A percentile compares a stretch with the other conserved stretches of the same genome.
These are phyloP conservation scores for Boletus pseudopeckii DNA, from an alignment of 768 basidiomycete species.

Conservation along the genomic window DNA sequence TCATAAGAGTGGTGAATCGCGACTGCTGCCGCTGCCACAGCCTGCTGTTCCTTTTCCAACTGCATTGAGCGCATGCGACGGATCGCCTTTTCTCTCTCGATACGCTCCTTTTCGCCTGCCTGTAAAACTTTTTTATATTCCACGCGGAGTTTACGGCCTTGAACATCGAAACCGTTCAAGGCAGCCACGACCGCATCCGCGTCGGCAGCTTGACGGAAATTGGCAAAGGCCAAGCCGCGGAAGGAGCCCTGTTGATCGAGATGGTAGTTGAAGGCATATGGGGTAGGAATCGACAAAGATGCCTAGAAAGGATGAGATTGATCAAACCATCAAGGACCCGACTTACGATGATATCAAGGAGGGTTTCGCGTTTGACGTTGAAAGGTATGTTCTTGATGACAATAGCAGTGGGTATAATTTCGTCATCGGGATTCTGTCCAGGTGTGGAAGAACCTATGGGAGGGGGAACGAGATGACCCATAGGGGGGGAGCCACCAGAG, in stretches of 20 bases:
- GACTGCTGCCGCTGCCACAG: slow-evolving; percentile 1
- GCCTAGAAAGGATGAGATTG: slow-evolving; percentile 45
- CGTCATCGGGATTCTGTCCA: slow-evolving; percentile 64
- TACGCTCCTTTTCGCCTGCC: slow-evolving; percentile 97
- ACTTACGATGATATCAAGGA: slow-evolving; percentile 94
- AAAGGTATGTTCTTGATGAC: slow-evolving; percentile 99
- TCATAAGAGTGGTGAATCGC: slow-evolving; percentile 54
- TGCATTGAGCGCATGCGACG: slow-evolving; percentile 98
- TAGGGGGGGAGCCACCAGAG: slow-evolving; percentile 77
- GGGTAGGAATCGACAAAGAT: slow-evolving; percentile 90
- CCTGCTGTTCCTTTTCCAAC: slow-evolving; percentile 75
- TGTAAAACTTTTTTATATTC: slow-evolving; percentile 99
- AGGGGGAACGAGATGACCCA: slow-evolving; percentile 40
- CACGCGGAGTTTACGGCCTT: slow-evolving; percentile 94
- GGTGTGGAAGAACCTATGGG: slow-evolving; percentile 50
- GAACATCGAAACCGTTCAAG: slow-evolving; percentile 92
- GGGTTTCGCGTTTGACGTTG: slow-evolving; percentile 93
- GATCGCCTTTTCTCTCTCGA: slow-evolving; percentile 97
- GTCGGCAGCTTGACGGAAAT: slow-evolving; percentile 87
- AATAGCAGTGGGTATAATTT: slow-evolving; percentile 97
- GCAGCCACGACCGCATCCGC: slow-evolving; percentile 96
- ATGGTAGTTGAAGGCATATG: slow-evolving; percentile 99
- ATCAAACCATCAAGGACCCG: slow-evolving; percentile 9
- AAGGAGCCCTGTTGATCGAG: slow-evolving; percentile 95
- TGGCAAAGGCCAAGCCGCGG: slow-evolving; percentile 97